These are phyloP conservation scores for Aspergillaceae sp. DNA, from an alignment of 2,329 filamentous ascomycete species.

Conservation along the genomic window DNA sequence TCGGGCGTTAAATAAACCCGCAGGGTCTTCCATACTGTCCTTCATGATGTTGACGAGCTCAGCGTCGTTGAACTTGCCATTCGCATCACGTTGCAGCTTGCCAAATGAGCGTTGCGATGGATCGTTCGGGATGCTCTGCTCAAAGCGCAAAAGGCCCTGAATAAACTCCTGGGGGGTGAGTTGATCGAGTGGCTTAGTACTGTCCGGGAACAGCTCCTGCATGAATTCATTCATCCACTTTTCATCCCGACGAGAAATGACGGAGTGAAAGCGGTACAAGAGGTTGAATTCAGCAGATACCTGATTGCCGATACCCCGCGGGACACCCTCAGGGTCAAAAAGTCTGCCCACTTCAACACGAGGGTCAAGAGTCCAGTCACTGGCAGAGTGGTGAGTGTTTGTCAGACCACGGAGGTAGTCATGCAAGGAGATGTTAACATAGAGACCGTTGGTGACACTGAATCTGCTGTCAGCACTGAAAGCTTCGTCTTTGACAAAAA, in stretches of 20 bases:
- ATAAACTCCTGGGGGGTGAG: slow-evolving; percentile 22
- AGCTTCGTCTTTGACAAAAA: background rate
- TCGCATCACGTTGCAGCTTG: slow-evolving; percentile 48
- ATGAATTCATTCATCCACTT: slow-evolving; percentile 38
- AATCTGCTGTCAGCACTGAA: background rate
- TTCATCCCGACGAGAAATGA: slow-evolving; percentile 38
- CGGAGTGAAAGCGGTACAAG: slow-evolving; percentile 44
- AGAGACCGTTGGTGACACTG: slow-evolving; percentile 22
- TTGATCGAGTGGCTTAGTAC: slow-evolving; percentile 10
- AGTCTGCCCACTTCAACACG: slow-evolving; percentile 1
- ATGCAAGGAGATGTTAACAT: slow-evolving; percentile 28
- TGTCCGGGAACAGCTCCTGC: slow-evolving; percentile 14
- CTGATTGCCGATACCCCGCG: slow-evolving; percentile 43
- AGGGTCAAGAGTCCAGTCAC: slow-evolving; percentile 5
- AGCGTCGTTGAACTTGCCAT: slow-evolving; percentile 61
- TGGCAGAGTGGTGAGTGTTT: slow-evolving; percentile 8
- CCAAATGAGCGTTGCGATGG: slow-evolving; percentile 56
- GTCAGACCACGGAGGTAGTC: slow-evolving; percentile 25
- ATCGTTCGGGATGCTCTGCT: slow-evolving; percentile 49
- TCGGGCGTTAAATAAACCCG: slow-evolving; percentile 57
- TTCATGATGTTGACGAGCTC: slow-evolving; percentile 59
- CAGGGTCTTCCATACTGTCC: slow-evolving; percentile 47
- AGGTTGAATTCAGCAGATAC: slow-evolving; percentile 47
- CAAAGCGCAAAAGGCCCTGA: slow-evolving; percentile 49
- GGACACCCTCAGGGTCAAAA: slow-evolving; percentile 18